phyloP scores from a whole-genome alignment of 441 rosid genomes.

The Flueggea neowawraea region DNA sequence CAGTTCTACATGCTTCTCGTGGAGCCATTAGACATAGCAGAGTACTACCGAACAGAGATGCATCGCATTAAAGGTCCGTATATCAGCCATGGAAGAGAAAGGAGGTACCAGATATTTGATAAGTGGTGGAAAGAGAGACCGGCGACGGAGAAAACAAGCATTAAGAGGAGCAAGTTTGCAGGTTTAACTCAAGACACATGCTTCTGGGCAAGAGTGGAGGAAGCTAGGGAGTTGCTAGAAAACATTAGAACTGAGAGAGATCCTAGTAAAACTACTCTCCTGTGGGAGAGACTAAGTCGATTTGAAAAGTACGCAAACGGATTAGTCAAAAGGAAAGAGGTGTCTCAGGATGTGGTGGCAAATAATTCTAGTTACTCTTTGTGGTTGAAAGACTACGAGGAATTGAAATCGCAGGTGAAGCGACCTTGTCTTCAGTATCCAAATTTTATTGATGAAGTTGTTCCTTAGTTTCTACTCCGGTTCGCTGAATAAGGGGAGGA shows the following conservation, averaged over 20 bases:
- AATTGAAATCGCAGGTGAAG: conserved; percentile 22
- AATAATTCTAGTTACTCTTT: conserved; percentile 56
- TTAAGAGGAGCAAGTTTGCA: conserved; percentile 48
- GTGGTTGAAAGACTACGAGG: conserved; percentile 43
- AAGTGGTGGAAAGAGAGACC: no score
- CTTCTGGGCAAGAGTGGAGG: conserved; percentile 86
- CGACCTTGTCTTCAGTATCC: conserved; percentile 24
- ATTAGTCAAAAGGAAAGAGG: conserved; percentile 49
- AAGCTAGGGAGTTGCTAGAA: conserved; percentile 57
- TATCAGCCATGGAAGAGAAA: no score
- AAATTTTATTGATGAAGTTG: conserved; percentile 25
- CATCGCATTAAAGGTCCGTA: conserved; percentile 41
- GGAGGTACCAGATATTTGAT: no score
- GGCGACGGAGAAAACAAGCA: conserved; percentile 14
- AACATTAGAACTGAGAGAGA: conserved; percentile 35
- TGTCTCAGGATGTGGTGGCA: conserved; percentile 57
- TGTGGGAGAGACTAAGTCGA: conserved; percentile 30
- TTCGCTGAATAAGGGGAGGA: neutral
- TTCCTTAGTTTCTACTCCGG: conserved; percentile 14
- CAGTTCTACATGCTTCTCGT: conserved; percentile 61
- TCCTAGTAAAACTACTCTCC: conserved; percentile 3
- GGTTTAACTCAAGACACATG: conserved; percentile 75
- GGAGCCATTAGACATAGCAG: no score
- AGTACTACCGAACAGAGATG: conserved; percentile 7
- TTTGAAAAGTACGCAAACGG: conserved; percentile 39